phyloP scores from a whole-genome alignment of 2,329 filamentous ascomycete genomes.

The Alternaria brassicicola region DNA sequence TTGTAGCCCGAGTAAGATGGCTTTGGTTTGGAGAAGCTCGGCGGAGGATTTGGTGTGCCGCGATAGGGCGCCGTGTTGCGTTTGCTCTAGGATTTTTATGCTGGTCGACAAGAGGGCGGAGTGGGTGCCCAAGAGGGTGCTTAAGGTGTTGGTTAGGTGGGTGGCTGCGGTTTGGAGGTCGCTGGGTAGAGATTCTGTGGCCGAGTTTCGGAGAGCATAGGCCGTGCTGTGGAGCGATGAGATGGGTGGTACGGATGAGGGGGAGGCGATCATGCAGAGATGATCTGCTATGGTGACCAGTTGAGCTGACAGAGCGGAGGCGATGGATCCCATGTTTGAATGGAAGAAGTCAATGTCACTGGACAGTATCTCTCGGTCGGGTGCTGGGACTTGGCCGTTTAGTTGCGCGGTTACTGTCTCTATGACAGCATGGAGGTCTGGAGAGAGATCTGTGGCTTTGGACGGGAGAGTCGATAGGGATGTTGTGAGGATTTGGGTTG shows the following conservation, averaged over 20 bases:
- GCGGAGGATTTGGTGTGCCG: constrained; percentile 51
- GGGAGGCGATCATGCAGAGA: constrained; percentile 44
- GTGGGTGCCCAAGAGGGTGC: constrained; percentile 46
- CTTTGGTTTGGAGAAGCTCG: constrained; percentile 52
- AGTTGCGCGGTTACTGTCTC: constrained; percentile 52
- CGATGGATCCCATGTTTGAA: constrained; percentile 46
- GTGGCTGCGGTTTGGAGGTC: constrained; percentile 39
- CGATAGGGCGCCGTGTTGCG: constrained; percentile 53
- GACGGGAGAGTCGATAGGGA: constrained; percentile 46
- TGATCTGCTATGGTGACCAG: constrained; percentile 36
- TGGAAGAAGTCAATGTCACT: constrained; percentile 51
- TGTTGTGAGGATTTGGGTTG: constrained; percentile 43
- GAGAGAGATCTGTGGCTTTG: constrained; percentile 45
- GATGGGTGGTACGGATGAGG: constrained; percentile 19
- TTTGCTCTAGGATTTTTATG: constrained; percentile 55
- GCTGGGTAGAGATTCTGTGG: constrained; percentile 24
- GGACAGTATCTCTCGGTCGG: constrained; percentile 49
- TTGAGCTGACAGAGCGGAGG: constrained; percentile 42
- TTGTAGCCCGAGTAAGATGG: constrained; percentile 52
- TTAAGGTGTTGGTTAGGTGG: constrained; percentile 42
- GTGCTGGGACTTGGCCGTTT: constrained; percentile 42
- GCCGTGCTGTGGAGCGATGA: constrained; percentile 18
- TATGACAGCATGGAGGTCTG: constrained; percentile 52
- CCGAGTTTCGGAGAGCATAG: constrained; percentile 12
- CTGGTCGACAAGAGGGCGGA: constrained; percentile 45